These are phyloP conservation scores for Naegleria fowleri DNA, from an alignment of 208 protist genomes.

Conservation along the genomic window DNA sequence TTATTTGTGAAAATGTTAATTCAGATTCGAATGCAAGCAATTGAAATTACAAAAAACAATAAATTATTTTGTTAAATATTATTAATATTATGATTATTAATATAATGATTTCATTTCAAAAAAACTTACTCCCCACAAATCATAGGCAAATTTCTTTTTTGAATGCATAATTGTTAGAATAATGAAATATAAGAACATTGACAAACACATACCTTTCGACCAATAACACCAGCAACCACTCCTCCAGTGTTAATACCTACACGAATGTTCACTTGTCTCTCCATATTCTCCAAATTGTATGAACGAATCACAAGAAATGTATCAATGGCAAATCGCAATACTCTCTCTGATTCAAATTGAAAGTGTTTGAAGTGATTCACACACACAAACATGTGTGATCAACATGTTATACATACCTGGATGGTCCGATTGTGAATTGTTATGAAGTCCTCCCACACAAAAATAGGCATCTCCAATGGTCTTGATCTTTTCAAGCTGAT, in stretches of 20 bases:
- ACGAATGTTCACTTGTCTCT: background rate
- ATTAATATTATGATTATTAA: too few species aligned
- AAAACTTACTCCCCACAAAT: background rate
- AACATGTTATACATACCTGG: background rate
- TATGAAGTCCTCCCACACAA: background rate
- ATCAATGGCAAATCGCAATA: background rate
- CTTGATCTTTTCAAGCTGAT: slow-evolving; percentile 32
- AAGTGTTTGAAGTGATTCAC: too few species aligned
- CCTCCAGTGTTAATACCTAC: background rate
- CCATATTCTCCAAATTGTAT: background rate
- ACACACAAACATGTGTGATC: too few species aligned
- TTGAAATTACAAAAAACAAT: too few species aligned
- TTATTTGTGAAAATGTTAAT: too few species aligned
- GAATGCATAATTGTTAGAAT: too few species aligned
- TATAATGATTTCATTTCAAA: too few species aligned
- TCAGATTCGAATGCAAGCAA: too few species aligned
- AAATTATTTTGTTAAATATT: too few species aligned
- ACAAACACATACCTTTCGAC: background rate
- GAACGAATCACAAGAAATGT: background rate
- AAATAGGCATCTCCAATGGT: slow-evolving; percentile 22
- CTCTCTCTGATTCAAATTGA: too few species aligned
- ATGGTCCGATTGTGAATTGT: background rate
- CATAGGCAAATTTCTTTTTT: background rate
- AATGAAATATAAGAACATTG: too few species aligned
- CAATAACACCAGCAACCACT: background rate